These are phyloP conservation scores for Staphylotrichum longicolle DNA, from an alignment of 495 filamentous ascomycete species.

Conservation along the genomic window DNA sequence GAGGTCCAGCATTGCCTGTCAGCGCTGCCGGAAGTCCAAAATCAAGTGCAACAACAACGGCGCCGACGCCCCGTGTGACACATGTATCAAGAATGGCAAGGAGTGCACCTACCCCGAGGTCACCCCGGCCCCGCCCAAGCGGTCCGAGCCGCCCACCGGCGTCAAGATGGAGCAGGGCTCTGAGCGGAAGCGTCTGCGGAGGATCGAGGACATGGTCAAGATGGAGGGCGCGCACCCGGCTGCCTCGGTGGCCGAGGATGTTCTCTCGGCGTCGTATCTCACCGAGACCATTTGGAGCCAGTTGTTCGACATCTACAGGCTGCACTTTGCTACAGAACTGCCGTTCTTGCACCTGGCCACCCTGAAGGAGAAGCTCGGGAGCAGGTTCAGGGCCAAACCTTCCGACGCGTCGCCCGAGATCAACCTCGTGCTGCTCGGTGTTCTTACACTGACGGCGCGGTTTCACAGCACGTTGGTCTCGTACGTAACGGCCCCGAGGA, in stretches of 20 bases:
- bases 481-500: slow-evolving; percentile 51
- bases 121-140: slow-evolving; percentile 56
- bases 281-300: slow-evolving; percentile 69
- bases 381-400: slow-evolving; percentile 40
- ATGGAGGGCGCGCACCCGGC: slow-evolving; percentile 36
- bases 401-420: slow-evolving; percentile 47
- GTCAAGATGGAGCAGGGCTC: slow-evolving; percentile 58
- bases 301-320: slow-evolving; percentile 75
- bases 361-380: slow-evolving; percentile 58
- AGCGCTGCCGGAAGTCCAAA: slow-evolving; percentile 74
- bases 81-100: slow-evolving; percentile 71
- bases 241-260: slow-evolving; percentile 44
- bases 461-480: slow-evolving; percentile 69
- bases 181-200: slow-evolving; percentile 61
- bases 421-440: slow-evolving; percentile 71
- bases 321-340: slow-evolving; percentile 77
- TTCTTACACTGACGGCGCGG: slow-evolving; percentile 75
- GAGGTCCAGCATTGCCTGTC: slow-evolving; percentile 79
- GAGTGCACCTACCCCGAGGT: slow-evolving; percentile 73
- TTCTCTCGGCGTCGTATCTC: slow-evolving; percentile 54
- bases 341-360: slow-evolving; percentile 80
- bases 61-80: slow-evolving; percentile 68
- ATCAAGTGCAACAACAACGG: slow-evolving; percentile 75
- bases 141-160: slow-evolving; percentile 48
- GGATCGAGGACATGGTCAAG: slow-evolving; percentile 49